A percentile compares a stretch with the other conserved stretches of the same genome.
Conservation (phyloP, 106 monocot genomes). For the Narthecium ossifragum region DNA sequence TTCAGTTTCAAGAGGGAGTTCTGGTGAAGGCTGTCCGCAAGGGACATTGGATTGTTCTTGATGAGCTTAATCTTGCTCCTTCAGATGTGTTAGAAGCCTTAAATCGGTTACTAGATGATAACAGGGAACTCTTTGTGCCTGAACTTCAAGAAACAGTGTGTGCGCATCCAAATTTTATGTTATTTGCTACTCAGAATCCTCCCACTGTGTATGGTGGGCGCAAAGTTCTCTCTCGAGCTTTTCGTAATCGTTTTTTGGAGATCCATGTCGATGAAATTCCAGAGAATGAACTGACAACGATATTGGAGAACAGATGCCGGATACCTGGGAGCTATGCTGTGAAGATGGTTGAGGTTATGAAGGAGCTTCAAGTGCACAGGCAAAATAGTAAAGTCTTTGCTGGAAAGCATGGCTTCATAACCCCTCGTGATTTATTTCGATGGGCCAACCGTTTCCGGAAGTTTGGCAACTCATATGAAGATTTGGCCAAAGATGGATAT, state of each 20-base stretch:
- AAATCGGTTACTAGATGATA: constrained; percentile 91
- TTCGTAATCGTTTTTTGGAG: constrained; percentile 93
- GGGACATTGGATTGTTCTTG: constrained; percentile 92
- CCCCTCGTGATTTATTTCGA: constrained; percentile 88
- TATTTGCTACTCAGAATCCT: constrained; percentile 96
- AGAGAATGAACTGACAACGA: constrained; percentile 70
- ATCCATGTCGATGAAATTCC: constrained; percentile 99
- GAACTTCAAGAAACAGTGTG: constrained; percentile 80
- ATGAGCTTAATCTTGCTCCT: constrained; percentile 98
- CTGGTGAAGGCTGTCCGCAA: constrained; percentile 88
- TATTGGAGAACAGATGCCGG: constrained; percentile 65
- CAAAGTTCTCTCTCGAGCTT: constrained; percentile 94
- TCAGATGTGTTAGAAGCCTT: constrained; percentile 94
- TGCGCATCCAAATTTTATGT: constrained; percentile 93
- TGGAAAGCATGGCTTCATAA: constrained; percentile 97
- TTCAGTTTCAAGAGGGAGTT: constrained; percentile 91
- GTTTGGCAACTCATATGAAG: constrained; percentile 75
- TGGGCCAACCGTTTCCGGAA: constrained; percentile 73
- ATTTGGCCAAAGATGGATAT: constrained; percentile 87
- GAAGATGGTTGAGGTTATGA: constrained; percentile 90
- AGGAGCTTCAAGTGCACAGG: constrained; percentile 85
- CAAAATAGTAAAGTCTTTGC: constrained; percentile 98
- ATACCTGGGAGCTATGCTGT: constrained; percentile 66
- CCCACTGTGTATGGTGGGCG: constrained; percentile 87
- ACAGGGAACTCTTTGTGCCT: constrained; percentile 86